These are phyloP conservation scores for Leccinellum rugosiceps DNA, from an alignment of 768 basidiomycete species.

Conservation along the genomic window DNA sequence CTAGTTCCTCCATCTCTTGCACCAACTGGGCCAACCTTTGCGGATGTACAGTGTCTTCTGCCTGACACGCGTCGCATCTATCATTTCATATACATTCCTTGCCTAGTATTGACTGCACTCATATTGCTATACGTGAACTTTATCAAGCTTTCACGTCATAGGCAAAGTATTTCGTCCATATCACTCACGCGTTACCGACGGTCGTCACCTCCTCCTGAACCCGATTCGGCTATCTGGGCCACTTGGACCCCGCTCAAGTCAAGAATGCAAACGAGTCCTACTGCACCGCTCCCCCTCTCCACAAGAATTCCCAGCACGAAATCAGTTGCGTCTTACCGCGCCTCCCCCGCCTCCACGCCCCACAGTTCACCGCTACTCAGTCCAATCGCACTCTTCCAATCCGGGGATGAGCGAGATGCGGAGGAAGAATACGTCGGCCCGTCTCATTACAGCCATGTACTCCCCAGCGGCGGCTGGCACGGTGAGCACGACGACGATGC, in stretches of 20 bases:
- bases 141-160: slow-evolving; percentile 23
- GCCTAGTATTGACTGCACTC: slow-evolving; percentile 51
- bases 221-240: slow-evolving; percentile 37
- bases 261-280: slow-evolving; percentile 38
- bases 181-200: slow-evolving; percentile 31
- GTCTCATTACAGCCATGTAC: slow-evolving; percentile 43
- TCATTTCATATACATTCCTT: slow-evolving; percentile 59
- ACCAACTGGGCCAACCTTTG: slow-evolving; percentile 42
- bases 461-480: slow-evolving; percentile 33
- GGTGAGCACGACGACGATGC: slow-evolving; percentile 13
- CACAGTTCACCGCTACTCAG: slow-evolving; percentile 37
- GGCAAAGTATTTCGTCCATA: slow-evolving; percentile 26
- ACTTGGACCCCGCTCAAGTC: slow-evolving; percentile 44
- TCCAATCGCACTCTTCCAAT: slow-evolving; percentile 33
- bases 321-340: slow-evolving; percentile 38
- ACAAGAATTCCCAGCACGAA: slow-evolving; percentile 39
- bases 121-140: slow-evolving; percentile 43
- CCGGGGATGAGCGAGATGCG: slow-evolving; percentile 45
- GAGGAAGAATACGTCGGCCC: slow-evolving; percentile 46
- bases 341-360: slow-evolving; percentile 37
- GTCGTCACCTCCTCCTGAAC: slow-evolving; percentile 24
- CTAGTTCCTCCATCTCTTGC: slow-evolving; percentile 41
- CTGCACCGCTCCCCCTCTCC: slow-evolving; percentile 34
- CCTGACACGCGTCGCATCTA: slow-evolving; percentile 69
- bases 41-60: slow-evolving; percentile 72